phyloP scores from a whole-genome alignment of 257 asterid species.

The Solanum dulcamara region DNA sequence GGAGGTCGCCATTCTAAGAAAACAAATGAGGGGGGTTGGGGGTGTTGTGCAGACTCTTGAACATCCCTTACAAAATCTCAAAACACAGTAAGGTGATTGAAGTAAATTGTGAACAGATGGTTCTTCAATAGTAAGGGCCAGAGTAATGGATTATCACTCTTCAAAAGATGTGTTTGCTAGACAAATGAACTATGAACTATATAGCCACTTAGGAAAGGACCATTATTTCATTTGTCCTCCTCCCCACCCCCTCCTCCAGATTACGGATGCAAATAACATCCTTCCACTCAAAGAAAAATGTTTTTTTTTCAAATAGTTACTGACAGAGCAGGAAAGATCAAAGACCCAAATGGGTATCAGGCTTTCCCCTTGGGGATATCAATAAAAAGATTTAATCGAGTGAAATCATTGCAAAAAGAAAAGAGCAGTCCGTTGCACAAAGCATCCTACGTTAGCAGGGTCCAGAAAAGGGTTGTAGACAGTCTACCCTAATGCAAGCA shows the following conservation, averaged over 20 bases:
- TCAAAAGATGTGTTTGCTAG: background rate
- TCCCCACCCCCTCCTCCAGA: background rate
- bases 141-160: background rate
- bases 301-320: background rate
- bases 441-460: background rate
- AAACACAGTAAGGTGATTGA: background rate
- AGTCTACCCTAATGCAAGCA: background rate
- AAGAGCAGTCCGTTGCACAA: background rate
- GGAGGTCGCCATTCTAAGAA: background rate
- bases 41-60: background rate
- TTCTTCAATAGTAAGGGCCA: background rate
- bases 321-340: background rate
- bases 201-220: background rate
- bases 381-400: background rate
- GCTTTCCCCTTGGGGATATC: background rate
- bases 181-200: background rate
- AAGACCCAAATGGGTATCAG: background rate
- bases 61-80: background rate
- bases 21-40: background rate
- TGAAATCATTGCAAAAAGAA: background rate
- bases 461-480: background rate
- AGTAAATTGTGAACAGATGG: background rate
- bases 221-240: background rate
- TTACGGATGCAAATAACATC: background rate
- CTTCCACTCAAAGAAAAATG: background rate